These are phyloP conservation scores for Turnera subulata DNA, from an alignment of 345 rosid species.

Conservation along the genomic window DNA sequence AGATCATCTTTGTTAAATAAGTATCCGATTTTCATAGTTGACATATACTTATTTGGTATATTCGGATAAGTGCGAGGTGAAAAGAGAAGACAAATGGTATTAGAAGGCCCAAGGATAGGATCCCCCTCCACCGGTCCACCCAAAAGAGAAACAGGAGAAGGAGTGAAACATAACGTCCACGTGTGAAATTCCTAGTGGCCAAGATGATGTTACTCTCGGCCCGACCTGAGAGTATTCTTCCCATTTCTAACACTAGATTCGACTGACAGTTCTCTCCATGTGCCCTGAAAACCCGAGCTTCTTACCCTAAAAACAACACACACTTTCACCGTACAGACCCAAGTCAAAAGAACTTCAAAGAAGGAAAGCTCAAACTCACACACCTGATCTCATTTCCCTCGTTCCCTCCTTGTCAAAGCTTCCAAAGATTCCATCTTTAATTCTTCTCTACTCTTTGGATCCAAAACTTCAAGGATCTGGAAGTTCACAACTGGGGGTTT, in stretches of 20 bases:
- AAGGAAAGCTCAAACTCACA: neutral
- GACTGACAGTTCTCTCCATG: neutral
- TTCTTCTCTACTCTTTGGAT: slow-evolving; percentile 26
- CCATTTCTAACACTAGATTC: neutral
- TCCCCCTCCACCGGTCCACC: too few species aligned
- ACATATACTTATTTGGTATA: too few species aligned
- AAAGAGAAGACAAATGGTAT: too few species aligned
- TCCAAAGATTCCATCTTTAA: slow-evolving; percentile 32
- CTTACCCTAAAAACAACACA: slow-evolving; percentile 12
- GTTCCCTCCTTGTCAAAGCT: slow-evolving; percentile 22
- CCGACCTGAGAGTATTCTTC: too few species aligned
- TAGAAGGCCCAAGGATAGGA: too few species aligned
- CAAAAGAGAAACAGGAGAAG: too few species aligned
- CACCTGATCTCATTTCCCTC: slow-evolving; percentile 8
- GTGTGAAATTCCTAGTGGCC: too few species aligned
- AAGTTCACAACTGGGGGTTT: neutral
- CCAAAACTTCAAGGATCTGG: slow-evolving; percentile 24
- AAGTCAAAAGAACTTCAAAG: slow-evolving; percentile 4
- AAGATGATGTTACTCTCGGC: too few species aligned
- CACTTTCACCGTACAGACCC: neutral
- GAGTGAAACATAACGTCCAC: too few species aligned
- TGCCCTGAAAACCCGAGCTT: neutral
- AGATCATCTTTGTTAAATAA: too few species aligned
- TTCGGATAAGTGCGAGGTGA: too few species aligned
- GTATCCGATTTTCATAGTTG: too few species aligned